phyloP scores from a whole-genome alignment of 768 basidiomycete species.

The Amanita pallidorosea region DNA sequence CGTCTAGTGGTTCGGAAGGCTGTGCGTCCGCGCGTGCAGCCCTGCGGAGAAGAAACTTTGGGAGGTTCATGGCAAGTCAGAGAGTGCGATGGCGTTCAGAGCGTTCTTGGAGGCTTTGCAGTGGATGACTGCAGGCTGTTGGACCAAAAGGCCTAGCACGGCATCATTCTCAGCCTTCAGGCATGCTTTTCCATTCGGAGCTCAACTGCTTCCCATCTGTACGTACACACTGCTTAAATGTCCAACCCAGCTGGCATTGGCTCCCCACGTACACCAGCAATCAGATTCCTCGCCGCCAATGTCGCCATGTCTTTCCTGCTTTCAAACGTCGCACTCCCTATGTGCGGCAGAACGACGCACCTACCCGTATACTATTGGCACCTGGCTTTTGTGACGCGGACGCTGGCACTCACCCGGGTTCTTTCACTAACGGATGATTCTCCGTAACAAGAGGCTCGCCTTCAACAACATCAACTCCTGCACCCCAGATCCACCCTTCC shows the following conservation, averaged over 20 bases:
- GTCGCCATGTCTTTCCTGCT: conserved; percentile 77
- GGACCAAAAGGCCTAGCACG: not conserved
- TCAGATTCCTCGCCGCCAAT: conserved; percentile 57
- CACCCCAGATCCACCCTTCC: conserved; percentile 80
- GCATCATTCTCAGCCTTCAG: conserved; percentile 1
- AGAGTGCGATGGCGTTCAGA: not conserved
- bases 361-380: conserved; percentile 22
- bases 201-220: no score
- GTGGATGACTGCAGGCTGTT: not conserved
- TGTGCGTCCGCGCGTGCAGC: not conserved
- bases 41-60: conserved; percentile 5
- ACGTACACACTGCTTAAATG: conserved; percentile 3
- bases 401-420: conserved; percentile 43
- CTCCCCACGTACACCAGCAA: conserved; percentile 42
- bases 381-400: no score
- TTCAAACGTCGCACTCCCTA: conserved; percentile 83
- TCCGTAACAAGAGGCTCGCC: conserved; percentile 71
- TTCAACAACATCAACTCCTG: conserved; percentile 89
- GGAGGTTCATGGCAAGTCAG: not conserved
- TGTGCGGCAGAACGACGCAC: conserved; percentile 79
- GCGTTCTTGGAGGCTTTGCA: not conserved
- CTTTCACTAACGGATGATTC: conserved; percentile 74
- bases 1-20: not conserved
- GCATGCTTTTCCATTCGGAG: not conserved
- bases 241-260: conserved; percentile 44